phyloP scores from a whole-genome alignment of 2,329 filamentous ascomycete genomes.

The Colletotrichum agaves region DNA sequence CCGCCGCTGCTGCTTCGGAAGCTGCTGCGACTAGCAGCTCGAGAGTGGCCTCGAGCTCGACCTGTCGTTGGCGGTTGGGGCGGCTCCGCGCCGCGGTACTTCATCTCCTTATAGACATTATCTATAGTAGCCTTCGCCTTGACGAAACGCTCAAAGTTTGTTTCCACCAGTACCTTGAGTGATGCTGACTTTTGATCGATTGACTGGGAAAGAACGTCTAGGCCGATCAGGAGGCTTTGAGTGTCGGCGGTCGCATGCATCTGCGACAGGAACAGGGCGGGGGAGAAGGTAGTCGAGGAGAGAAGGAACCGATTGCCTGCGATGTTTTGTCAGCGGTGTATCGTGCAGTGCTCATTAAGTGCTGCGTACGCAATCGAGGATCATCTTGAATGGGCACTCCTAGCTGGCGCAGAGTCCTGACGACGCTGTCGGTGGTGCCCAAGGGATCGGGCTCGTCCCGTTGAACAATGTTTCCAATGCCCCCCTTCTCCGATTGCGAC shows the following conservation, averaged over 20 bases:
- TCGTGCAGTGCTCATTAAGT: neutral
- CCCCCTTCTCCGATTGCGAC: constrained; percentile 72
- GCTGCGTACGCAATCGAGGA: constrained; percentile 72
- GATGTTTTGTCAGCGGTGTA: constrained; percentile 23
- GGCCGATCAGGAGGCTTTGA: constrained; percentile 79
- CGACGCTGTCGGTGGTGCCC: constrained; percentile 87
- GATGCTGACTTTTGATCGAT: constrained; percentile 99
- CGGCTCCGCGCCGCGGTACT: constrained; percentile 71
- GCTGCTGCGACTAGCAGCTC: constrained; percentile 74
- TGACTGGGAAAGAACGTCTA: constrained; percentile 87
- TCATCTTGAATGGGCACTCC: constrained; percentile 89
- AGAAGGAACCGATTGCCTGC: constrained; percentile 91
- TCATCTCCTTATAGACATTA: constrained; percentile 99
- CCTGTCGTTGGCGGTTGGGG: constrained; percentile 47
- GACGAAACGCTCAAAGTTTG: constrained; percentile 98
- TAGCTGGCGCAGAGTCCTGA: constrained; percentile 79
- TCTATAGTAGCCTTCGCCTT: constrained; percentile 97
- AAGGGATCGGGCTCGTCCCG: constrained; percentile 94
- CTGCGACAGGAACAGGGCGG: constrained; percentile 89
- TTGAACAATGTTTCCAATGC: constrained; percentile 81
- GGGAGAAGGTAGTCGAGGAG: constrained; percentile 95
- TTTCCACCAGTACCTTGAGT: constrained; percentile 94
- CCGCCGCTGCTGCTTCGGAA: constrained; percentile 64
- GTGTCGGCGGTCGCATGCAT: constrained; percentile 90
- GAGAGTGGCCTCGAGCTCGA: constrained; percentile 65